Conservation (phyloP, 148 eudicot species). For the Camellia japonica region DNA sequence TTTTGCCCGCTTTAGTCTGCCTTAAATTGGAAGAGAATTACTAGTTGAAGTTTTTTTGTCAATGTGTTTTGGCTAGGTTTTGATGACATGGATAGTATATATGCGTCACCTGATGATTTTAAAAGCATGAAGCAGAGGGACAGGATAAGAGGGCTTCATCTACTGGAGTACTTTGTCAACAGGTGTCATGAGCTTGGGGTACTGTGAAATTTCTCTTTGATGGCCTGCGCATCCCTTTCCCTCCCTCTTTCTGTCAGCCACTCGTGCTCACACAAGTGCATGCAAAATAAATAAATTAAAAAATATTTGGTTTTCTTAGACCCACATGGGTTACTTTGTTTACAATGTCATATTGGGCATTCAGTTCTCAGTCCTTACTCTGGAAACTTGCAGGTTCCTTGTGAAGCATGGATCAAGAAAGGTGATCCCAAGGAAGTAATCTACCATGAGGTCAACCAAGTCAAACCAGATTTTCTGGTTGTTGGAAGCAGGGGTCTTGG, state of each 20-base stretch:
- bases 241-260: constrained; percentile 2
- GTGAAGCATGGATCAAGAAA: constrained; percentile 90
- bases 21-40: no score
- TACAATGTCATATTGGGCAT: not conserved
- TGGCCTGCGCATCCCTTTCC: no score
- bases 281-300: not conserved
- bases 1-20: no score
- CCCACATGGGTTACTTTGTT: not conserved
- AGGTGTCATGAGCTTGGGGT: constrained; percentile 88
- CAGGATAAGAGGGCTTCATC: constrained; percentile 68
- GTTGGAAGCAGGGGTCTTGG: constrained; percentile 95
- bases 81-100: constrained; percentile 80
- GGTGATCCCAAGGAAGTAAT: constrained; percentile 89
- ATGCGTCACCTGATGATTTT: constrained; percentile 91
- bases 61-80: constrained; percentile 47
- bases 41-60: not conserved
- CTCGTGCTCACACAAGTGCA: no score
- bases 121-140: constrained; percentile 48
- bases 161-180: constrained; percentile 80
- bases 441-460: constrained; percentile 77
- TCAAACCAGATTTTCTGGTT: constrained; percentile 82
- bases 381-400: constrained; percentile 53
- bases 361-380: not conserved
- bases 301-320: not conserved
- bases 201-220: constrained; percentile 8